phyloP scores from a whole-genome alignment of 371 early-diverging fungal species.

The Apophysomyces variabilis region DNA sequence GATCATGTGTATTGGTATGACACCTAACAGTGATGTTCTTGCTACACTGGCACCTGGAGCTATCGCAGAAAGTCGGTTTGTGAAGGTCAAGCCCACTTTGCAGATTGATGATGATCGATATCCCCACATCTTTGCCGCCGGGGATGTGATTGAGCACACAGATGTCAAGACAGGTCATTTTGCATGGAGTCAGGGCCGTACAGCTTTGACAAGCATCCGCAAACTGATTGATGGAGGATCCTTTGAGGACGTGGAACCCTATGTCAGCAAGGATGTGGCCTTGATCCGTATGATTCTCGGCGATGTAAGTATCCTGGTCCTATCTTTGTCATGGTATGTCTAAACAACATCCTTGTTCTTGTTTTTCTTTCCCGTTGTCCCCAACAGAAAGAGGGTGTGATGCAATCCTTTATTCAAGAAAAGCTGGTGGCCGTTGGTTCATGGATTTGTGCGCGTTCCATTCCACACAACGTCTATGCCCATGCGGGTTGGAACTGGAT shows the following conservation, averaged over 20 bases:
- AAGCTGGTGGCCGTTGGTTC: conserved; percentile 41
- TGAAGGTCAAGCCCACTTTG: conserved; percentile 63
- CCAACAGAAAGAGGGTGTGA: conserved; percentile 41
- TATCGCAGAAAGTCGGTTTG: conserved; percentile 49
- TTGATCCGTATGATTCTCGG: conserved; percentile 43
- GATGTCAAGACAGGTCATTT: conserved; percentile 59
- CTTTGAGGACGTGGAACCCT: conserved; percentile 35
- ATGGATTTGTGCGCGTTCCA: conserved; percentile 44
- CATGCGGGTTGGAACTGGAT: conserved; percentile 29
- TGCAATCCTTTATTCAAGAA: conserved; percentile 43
- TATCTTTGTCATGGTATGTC: neutral
- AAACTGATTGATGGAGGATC: conserved; percentile 33
- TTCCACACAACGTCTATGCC: conserved; percentile 43
- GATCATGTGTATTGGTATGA: conserved; percentile 71
- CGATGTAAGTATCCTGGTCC: conserved; percentile 22
- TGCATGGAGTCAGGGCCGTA: conserved; percentile 51
- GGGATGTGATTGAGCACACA: conserved; percentile 59
- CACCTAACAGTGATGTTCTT: conserved; percentile 60
- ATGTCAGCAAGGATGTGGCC: conserved; percentile 43
- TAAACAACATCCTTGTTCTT: neutral
- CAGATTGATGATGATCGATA: conserved; percentile 66
- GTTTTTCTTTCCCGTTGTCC: neutral
- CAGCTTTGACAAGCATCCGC: conserved; percentile 34
- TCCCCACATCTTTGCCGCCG: conserved; percentile 70
- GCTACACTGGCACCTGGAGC: conserved; percentile 45